phyloP scores from a whole-genome alignment of 768 basidiomycete species.

The Phlebiopsis flavidoalba region DNA sequence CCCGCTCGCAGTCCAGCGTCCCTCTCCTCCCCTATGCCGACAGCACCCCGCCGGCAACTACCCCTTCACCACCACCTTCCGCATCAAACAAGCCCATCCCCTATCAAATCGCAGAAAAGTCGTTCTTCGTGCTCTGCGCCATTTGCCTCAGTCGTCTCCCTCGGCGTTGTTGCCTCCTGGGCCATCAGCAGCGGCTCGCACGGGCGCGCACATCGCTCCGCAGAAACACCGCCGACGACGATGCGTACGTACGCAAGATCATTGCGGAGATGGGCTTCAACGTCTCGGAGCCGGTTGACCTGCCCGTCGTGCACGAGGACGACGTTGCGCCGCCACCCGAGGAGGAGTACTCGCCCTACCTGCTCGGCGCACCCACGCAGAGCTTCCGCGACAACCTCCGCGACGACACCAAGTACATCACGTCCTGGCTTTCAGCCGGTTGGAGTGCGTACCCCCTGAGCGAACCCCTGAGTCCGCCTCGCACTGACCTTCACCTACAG shows the following conservation, averaged over 20 bases:
- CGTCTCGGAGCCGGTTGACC: not conserved
- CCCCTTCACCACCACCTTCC: conserved; percentile 1
- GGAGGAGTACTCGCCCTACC: conserved; percentile 17
- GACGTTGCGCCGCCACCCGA: not conserved
- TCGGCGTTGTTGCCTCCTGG: conserved; percentile 17
- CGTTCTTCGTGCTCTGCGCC: conserved; percentile 14
- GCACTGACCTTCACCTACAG: conserved; percentile 27
- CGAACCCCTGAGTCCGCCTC: not conserved
- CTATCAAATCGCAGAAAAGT: not conserved
- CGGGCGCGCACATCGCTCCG: not conserved
- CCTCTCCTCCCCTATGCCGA: conserved; percentile 22
- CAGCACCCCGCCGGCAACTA: conserved; percentile 13
- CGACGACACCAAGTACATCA: conserved; percentile 57
- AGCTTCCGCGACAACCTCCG: conserved; percentile 64
- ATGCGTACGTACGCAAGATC: not conserved
- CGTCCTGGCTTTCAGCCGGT: conserved; percentile 72
- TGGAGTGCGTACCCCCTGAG: conserved; percentile 42
- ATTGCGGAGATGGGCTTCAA: not conserved
- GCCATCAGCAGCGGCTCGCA: not conserved
- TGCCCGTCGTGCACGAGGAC: not conserved
- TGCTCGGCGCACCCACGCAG: conserved; percentile 47
- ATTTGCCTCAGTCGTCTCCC: conserved; percentile 25
- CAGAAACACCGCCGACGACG: not conserved
- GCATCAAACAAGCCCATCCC: not conserved
- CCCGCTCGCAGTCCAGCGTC: conserved; percentile 18